A percentile compares a stretch with the other conserved stretches of the same genome.
Conservation (phyloP, 805 yeast species). For the Helenozyma rhizophorensis region DNA sequence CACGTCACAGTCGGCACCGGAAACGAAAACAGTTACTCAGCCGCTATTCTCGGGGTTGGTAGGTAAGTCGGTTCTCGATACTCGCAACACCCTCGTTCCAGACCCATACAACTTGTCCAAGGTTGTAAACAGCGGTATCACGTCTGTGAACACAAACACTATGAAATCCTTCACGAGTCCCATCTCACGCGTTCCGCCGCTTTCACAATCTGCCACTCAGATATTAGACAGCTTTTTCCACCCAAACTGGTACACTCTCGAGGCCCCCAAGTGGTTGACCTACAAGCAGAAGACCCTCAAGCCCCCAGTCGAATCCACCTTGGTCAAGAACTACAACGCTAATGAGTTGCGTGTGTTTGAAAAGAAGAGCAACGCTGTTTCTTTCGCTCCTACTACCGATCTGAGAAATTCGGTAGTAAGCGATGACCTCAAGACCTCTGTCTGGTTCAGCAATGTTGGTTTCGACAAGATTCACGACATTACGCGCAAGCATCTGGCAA, state of each 20-base stretch:
- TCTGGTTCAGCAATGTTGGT: constrained; percentile 41
- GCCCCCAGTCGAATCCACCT: constrained; percentile 25
- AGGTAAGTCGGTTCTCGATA: constrained; percentile 69
- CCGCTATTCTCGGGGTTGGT: constrained; percentile 78
- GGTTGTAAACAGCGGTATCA: constrained; percentile 36
- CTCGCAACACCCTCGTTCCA: constrained; percentile 64
- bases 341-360: constrained; percentile 17
- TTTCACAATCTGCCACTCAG: constrained; percentile 28
- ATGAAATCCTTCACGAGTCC: constrained; percentile 30
- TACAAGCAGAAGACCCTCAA: constrained; percentile 22
- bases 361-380: constrained; percentile 21
- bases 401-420: constrained; percentile 31
- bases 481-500: too few relatives aligned
- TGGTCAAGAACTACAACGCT: constrained; percentile 20
- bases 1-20: constrained; percentile 24
- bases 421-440: constrained; percentile 25
- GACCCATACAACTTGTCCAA: constrained; percentile 64
- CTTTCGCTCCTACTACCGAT: constrained; percentile 36
- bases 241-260: constrained; percentile 43
- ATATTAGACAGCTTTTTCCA: constrained; percentile 40
- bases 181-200: constrained; percentile 30
- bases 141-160: constrained; percentile 18
- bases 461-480: constrained; percentile 25
- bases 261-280: constrained; percentile 39
- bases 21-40: constrained; percentile 53